Evolutionary conservation across 2,329 filamentous ascomycete genomes (phyloP), one percentile per base, ranked within the genome.

Genomic region (Curvularia sp.): DNA sequence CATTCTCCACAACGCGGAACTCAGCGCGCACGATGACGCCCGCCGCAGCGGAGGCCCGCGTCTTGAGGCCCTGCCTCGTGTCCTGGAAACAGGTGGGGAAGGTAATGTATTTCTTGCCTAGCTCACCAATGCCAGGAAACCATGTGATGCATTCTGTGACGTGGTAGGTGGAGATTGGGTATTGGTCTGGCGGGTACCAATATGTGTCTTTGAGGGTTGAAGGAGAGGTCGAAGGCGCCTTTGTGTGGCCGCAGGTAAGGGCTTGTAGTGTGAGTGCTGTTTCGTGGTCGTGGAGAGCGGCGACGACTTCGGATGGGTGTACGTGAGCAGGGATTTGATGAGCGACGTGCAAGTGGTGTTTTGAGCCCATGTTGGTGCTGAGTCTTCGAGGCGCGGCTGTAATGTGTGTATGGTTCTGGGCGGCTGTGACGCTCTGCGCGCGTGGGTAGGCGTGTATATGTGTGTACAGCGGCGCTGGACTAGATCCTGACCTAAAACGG

Each of bases 241-340:
- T 70, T 25, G 65, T 53, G 53, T 76, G 68, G 39, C 66, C 60
- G 12, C 66, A 66, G 1, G 72, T 76, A 10, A 76, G 68, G 39
- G 73, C 70, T 61, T 76, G 74, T 18, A 76, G 67, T 3, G 66
- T 69, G 38, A 77, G 68, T 36, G 67, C 66, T 1, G 71, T 76
- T 51, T 66, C 66, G 66, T 77, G 74, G 59, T 77, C 66, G 57
- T 77, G 74, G 12, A 77, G 68, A 1, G 73, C 72, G 36, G 63
- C 63, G 46, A 75, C 67, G 30, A 76, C 58, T 45, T 63, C 64
- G 45, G 42, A 45, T 7, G 70, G 72, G 1, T 66, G 38, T 30
- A 76, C 59, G 53, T 71, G 64, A 3, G 66, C 15, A 10, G 74
- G 74, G 36, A 77, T 72, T 3, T 65, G 58, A 25, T 69, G 67